Evolutionary conservation across 495 filamentous ascomycete genomes (phyloP), one percentile per base, ranked within the genome.

Genomic region (Letharia columbiana): DNA sequence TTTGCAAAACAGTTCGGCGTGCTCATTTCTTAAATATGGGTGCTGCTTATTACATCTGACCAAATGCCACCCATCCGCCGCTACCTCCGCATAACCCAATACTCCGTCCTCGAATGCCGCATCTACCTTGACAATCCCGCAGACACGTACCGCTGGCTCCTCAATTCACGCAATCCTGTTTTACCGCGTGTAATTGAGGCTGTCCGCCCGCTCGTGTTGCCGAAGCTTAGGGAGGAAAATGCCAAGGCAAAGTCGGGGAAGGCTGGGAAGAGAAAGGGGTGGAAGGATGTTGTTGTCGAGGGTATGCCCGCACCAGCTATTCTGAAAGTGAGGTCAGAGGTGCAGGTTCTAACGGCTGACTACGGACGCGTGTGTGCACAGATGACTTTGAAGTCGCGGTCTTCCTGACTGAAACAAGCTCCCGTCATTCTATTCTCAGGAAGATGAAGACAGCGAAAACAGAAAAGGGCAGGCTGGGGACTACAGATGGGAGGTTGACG

Each of bases 311-410:
- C 31, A 18, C 52, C 6, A 4, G 33, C 5, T 28, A 10, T 5
- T 35, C 10, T 11, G 1, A 6, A 31, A 52, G 4, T 8, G 45
- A 8, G 54, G 37, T 45, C 41, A 23, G 28, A 17, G 45, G 50
- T 71, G 42, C 20, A 15, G 39, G 2, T 9, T 15, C 35, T 35
- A 47, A 35, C 1, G 54, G 35, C 42, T 47, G 58, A 63, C 23
- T 54, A 40, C 50, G 62, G 37, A 42, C 56, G 37, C 13, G 18
- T 28, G 45, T 41, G 39, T 52, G 63, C 23, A 45, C 73, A 95
- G 94, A 96, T 78, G 92, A 95, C 61, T 98, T 97, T 71, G 92
- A 97, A 73, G 90, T 96, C 49, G 88, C 90, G 23, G 86, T 98
- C 67, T 98, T 97, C 77, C 83, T 98, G 70, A 95, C 89, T 44